Percentiles rank a stretch among this genome's conserved stretches.
phyloP scores from a whole-genome alignment of 371 early-diverging fungal species.

The Mucor velutinosus region DNA sequence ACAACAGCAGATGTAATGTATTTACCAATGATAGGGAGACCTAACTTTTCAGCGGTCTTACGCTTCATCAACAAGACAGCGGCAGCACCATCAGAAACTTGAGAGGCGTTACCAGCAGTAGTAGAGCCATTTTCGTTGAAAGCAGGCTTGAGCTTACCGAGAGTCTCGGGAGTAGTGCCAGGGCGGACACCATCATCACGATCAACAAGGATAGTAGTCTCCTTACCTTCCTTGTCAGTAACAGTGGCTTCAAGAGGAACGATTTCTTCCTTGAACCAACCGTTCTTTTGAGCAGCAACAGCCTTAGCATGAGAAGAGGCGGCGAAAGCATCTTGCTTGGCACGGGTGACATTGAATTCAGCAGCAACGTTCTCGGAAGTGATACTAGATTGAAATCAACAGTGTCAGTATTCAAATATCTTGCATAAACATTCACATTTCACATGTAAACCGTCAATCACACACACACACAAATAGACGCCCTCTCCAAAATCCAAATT shows the following conservation, averaged over 20 bases:
- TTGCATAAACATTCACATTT: not conserved
- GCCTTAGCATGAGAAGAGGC: slow-evolving; percentile 82
- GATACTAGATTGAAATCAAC: slow-evolving; percentile 44
- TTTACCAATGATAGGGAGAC: slow-evolving; percentile 87
- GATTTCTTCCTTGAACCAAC: slow-evolving; percentile 93
- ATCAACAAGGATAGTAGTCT: slow-evolving; percentile 60
- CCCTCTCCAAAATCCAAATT: not conserved
- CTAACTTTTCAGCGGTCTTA: slow-evolving; percentile 86
- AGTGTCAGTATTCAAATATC: not conserved
- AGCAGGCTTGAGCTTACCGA: slow-evolving; percentile 90
- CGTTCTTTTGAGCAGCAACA: slow-evolving; percentile 85
- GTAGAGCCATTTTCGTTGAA: slow-evolving; percentile 88
- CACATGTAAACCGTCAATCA: not conserved
- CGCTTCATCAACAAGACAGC: slow-evolving; percentile 96
- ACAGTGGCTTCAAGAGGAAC: slow-evolving; percentile 84
- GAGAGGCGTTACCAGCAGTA: slow-evolving; percentile 98
- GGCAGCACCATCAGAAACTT: slow-evolving; percentile 98
- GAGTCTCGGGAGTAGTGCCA: slow-evolving; percentile 75
- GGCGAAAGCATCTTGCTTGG: slow-evolving; percentile 91
- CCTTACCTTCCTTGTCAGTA: slow-evolving; percentile 74
- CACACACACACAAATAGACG: not conserved
- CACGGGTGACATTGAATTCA: slow-evolving; percentile 81
- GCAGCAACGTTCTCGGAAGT: slow-evolving; percentile 97
- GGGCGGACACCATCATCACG: slow-evolving; percentile 95
- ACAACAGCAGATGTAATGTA: slow-evolving; percentile 89